Conservation (phyloP, 768 basidiomycete genomes). For the Suillus sp. region DNA sequence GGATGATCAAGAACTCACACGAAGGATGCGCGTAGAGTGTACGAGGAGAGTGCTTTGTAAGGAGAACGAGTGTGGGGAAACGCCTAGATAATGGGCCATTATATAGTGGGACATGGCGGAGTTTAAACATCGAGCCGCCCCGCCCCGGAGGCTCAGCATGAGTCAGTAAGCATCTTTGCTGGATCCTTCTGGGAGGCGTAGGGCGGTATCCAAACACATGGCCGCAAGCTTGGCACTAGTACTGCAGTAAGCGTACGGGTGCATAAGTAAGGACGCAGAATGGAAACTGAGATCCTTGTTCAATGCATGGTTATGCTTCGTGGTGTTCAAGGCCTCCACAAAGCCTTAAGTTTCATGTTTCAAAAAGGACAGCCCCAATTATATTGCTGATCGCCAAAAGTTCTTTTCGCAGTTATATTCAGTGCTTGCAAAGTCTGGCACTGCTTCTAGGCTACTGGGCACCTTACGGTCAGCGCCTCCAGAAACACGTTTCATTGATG, state of each 20-base stretch:
- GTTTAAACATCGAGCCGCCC: neutral
- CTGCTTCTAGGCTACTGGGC: too few relatives aligned
- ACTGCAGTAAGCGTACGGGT: neutral
- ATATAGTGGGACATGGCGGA: constrained; percentile 5
- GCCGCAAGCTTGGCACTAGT: neutral
- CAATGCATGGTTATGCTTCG: too few relatives aligned
- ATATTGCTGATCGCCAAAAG: too few relatives aligned
- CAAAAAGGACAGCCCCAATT: too few relatives aligned
- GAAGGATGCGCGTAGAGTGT: neutral
- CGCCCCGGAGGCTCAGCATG: neutral
- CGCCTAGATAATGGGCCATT: constrained; percentile 1
- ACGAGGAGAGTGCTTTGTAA: neutral
- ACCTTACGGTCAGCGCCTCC: too few relatives aligned
- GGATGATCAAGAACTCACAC: neutral
- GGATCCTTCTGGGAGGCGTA: constrained; percentile 4
- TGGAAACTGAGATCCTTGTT: neutral
- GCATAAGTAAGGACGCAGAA: neutral
- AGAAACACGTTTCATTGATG: too few relatives aligned
- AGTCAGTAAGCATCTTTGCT: constrained; percentile 3
- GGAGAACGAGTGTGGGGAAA: neutral
- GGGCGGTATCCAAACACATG: neutral
- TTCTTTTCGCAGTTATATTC: too few relatives aligned
- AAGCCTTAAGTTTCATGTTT: too few relatives aligned
- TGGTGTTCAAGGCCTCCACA: too few relatives aligned
- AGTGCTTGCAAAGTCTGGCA: too few relatives aligned